These are phyloP conservation scores for Elsinoe australis DNA, from an alignment of 2,329 filamentous ascomycete genomes.

Conservation along the genomic window DNA sequence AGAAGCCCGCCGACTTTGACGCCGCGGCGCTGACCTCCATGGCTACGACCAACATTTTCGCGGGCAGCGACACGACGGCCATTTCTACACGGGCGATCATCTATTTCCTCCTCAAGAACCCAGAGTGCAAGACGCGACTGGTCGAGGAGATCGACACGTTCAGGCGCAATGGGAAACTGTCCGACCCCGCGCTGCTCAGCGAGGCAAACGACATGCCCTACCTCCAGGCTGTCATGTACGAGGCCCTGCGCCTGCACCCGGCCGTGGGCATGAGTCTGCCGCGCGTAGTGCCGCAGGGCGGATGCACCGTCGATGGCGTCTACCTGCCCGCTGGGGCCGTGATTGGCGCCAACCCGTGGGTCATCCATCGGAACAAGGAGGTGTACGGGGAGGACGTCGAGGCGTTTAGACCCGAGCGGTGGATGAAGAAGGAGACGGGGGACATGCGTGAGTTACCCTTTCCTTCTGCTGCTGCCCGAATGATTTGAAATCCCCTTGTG, in stretches of 20 bases:
- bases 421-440: slow-evolving; percentile 26
- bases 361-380: slow-evolving; percentile 27
- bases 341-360: slow-evolving; percentile 31
- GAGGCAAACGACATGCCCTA: slow-evolving; percentile 35
- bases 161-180: slow-evolving; percentile 24
- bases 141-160: slow-evolving; percentile 31
- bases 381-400: slow-evolving; percentile 30
- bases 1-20: slow-evolving; percentile 33
- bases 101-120: slow-evolving; percentile 34
- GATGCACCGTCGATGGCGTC: slow-evolving; percentile 31
- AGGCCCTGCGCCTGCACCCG: slow-evolving; percentile 38
- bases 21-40: slow-evolving; percentile 33
- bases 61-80: slow-evolving; percentile 40
- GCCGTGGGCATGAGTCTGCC: slow-evolving; percentile 36
- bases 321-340: slow-evolving; percentile 28
- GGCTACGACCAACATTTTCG: slow-evolving; percentile 35
- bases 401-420: slow-evolving; percentile 31
- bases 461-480: background rate
- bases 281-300: slow-evolving; percentile 34
- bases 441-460: slow-evolving; percentile 19
- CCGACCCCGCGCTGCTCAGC: slow-evolving; percentile 25
- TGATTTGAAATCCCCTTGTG: background rate
- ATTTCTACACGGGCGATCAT: slow-evolving; percentile 33
- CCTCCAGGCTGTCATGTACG: slow-evolving; percentile 39
- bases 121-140: slow-evolving; percentile 26